Evolutionary conservation across 768 basidiomycete species (phyloP), one percentile per base, ranked within the genome.

Genomic region (Thelephora aurantiotincta): DNA sequence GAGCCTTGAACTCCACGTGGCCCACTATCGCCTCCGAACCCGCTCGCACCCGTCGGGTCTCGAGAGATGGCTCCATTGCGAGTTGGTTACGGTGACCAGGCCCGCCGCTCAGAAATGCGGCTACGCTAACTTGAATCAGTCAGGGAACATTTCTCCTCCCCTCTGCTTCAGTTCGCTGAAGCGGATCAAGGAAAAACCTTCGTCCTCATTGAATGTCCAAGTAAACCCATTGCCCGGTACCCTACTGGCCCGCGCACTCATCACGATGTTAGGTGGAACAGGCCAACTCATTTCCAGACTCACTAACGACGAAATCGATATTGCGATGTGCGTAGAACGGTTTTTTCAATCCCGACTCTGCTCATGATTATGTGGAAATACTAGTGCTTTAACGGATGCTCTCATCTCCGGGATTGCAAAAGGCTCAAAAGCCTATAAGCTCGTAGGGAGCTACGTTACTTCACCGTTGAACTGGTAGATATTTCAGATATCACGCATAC

Each of bases 391-490:
- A 43, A 96, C 93, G 1, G 93, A 94, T 57, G 75, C 87, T 0
- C 66, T 97, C 26, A 89, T 96, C 52, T 85, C 90, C 45, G 93
- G 93, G 0, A 87, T 96, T 47, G 90, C 89, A 6, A 92, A 91
- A 48, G 89, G 91, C 1, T 85, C 84, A 0, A 72, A 74, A 46
- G 77, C 82, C 6, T 99, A 96, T 65, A 91, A 85, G 61, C 80
- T 97, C 14, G 80, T 94, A 3, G 92, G 94, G 6, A 87, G 86
- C 58, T 97, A 89, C 60, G 92, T 97, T 43, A 76, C 75, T 1
- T 87, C 88, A 3, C 87, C 92, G 1, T 66, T 97, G 37, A 82
- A 88, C 66, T 97, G 90, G 92, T 80, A 51, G 44, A 68, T 55
- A 35, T 35, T 18, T 35, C 20, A 22, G 18, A 46, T 9, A 18